Percentiles rank a stretch among this genome's conserved stretches.
These are phyloP conservation scores for Vitis amurensis DNA, from an alignment of 164 flowering plant genomes.

Conservation along the genomic window DNA sequence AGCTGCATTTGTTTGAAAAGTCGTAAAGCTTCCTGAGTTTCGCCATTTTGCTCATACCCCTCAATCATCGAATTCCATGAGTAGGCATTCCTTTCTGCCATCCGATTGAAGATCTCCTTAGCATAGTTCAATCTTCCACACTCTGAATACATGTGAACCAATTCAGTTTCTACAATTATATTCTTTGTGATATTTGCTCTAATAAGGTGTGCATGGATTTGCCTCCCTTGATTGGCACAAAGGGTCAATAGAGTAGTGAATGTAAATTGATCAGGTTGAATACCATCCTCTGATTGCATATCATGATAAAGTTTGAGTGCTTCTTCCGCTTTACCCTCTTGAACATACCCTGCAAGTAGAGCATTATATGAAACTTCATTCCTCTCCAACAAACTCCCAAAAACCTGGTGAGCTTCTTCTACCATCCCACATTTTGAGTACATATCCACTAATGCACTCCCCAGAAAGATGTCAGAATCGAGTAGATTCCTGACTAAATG, in stretches of 20 bases:
- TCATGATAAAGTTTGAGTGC: conserved; percentile 3
- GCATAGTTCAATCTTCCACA: conserved; percentile 15
- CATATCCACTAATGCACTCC: conserved; percentile 8
- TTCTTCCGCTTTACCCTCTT: conserved; percentile 3
- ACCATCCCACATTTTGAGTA: conserved; percentile 5
- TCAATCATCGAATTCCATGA: conserved; percentile 26
- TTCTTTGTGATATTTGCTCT: neutral
- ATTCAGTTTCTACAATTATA: conserved; percentile 6
- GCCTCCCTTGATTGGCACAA: conserved; percentile 3
- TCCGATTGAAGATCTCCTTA: conserved; percentile 9
- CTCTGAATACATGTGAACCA: conserved; percentile 8
- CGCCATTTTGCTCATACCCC: conserved; percentile 16
- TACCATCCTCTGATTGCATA: conserved; percentile 4
- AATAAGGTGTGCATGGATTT: conserved; percentile 9
- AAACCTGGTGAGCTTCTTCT: conserved; percentile 2
- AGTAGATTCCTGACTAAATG: conserved; percentile 1
- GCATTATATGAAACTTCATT: conserved; percentile 11
- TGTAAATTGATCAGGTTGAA: conserved; percentile 9
- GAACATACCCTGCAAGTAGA: conserved; percentile 9
- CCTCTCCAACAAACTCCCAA: neutral
- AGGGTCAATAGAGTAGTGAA: conserved; percentile 9
- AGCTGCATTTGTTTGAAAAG: conserved; percentile 20
- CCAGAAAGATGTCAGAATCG: neutral
- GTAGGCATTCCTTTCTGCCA: conserved; percentile 14
- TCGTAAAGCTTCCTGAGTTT: conserved; percentile 10